Evolutionary conservation across 768 basidiomycete genomes (phyloP), one percentile per base, ranked within the genome.

Genomic region (Suillus lakei): DNA sequence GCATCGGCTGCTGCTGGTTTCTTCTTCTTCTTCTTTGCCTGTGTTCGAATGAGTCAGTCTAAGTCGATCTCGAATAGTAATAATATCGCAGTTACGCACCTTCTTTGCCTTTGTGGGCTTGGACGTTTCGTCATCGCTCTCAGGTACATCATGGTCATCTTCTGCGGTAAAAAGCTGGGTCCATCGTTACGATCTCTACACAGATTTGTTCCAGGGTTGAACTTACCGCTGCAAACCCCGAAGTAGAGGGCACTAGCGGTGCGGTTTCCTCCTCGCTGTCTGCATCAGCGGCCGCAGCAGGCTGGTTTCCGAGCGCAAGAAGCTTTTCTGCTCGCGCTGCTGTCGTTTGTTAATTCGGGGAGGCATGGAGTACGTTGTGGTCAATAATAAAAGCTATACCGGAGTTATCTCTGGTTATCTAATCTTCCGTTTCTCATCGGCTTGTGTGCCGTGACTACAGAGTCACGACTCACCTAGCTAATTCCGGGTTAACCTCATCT

Each of bases 281-380:
- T n/a, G 43, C 18, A 46, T 12, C 59, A 21, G 55, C 61, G 13
- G 67, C 32, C 12, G 62, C 64, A 1, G 73, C 76, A 23, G 69
- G 72, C 5, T 69, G 74, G 16, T 77, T 71, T 2, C 78, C 71
- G 44, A 90, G 82, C 1, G 86, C 84, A 41, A 86, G 82, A 2
- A 96, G 85, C 68, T 96, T 93, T 65, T 95, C 28, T 88, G 83
- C 71, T 95, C 93, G 54, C 95, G 81, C 72, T 96, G 92, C 76
- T 95, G 94, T 56, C 95, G 84, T 78, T 94, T 96, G 78, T 87
- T 96, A 44, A 91, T 78, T 67, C 91, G 83, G 26, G 91, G 87
- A 64, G 91, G 83, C 91, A 92, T 93, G 12, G 51, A 7, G 21
- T 36, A 56, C 13, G 32, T 28, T 34, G 53, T 54, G 53, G 53